Conservation (phyloP, 2,329 filamentous ascomycete species). For the Penicillium italicum region DNA sequence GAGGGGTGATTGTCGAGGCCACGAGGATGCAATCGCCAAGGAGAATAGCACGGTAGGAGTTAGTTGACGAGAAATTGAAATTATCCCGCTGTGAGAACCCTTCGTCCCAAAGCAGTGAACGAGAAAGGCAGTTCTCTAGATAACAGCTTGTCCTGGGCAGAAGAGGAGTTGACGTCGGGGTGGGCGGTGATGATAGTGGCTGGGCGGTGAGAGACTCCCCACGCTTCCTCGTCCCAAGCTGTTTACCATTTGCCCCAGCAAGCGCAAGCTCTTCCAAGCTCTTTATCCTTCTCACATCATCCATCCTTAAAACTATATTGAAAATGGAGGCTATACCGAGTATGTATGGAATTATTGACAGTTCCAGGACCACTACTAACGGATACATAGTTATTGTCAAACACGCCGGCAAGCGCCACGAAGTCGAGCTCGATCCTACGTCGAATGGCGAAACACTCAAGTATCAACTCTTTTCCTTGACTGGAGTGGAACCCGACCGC, state of each 20-base stretch:
- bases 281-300: conserved; percentile 4
- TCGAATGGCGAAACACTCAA: conserved; percentile 92
- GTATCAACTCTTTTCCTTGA: conserved; percentile 90
- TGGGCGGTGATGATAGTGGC: conserved; percentile 23
- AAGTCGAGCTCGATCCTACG: conserved; percentile 82
- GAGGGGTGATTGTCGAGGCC: conserved; percentile 7
- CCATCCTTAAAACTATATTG: not conserved
- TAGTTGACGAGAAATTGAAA: not conserved
- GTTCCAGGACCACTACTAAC: conserved; percentile 17
- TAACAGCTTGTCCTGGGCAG: conserved; percentile 16
- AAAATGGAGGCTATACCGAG: conserved; percentile 56
- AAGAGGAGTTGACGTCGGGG: conserved; percentile 18
- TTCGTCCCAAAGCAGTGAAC: not conserved
- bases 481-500: conserved; percentile 89
- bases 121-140: not conserved
- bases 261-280: conserved; percentile 10
- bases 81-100: not conserved
- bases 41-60: not conserved
- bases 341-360: conserved; percentile 31
- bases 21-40: not conserved
- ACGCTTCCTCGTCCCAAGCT: conserved; percentile 20
- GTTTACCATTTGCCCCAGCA: conserved; percentile 16
- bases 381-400: conserved; percentile 72
- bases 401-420: conserved; percentile 91
- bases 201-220: conserved; percentile 35